These are phyloP conservation scores for Candida bentonensis DNA, from an alignment of 805 yeast species.

Conservation along the genomic window DNA sequence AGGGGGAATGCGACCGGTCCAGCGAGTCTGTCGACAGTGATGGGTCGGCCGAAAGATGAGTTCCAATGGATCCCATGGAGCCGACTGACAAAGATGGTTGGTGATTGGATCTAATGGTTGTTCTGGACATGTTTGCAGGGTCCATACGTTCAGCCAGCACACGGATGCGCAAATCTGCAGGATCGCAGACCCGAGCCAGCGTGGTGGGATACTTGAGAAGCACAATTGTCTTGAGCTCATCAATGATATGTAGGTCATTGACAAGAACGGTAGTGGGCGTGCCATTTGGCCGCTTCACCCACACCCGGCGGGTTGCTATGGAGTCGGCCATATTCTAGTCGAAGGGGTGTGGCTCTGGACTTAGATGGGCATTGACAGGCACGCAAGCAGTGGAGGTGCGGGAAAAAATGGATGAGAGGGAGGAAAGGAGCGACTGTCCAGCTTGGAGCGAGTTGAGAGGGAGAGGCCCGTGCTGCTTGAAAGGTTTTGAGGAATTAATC, in stretches of 20 bases:
- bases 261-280: slow-evolving; percentile 59
- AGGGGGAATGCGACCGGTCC: neutral
- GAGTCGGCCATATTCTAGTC: neutral
- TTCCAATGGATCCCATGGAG: slow-evolving; percentile 6
- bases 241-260: slow-evolving; percentile 51
- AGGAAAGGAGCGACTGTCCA: too few relatives aligned
- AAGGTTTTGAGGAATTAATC: too few relatives aligned
- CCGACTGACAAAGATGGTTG: neutral
- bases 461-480: too few relatives aligned
- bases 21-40: neutral
- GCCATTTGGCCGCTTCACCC: slow-evolving; percentile 24
- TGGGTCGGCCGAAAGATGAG: slow-evolving; percentile 4
- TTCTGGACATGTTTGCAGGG: neutral
- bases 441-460: too few relatives aligned
- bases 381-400: too few relatives aligned
- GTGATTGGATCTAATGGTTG: neutral
- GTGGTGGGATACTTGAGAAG: slow-evolving; percentile 55
- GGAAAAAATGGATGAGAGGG: too few relatives aligned
- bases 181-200: slow-evolving; percentile 45
- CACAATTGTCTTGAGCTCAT: slow-evolving; percentile 56
- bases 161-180: slow-evolving; percentile 40
- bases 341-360: too few relatives aligned
- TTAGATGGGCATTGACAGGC: too few relatives aligned
- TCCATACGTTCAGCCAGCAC: slow-evolving; percentile 6
- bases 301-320: slow-evolving; percentile 16